Evolutionary conservation across 352 stramenopile species (phyloP).

Genomic region (Saprolegnia diclina): DNA sequence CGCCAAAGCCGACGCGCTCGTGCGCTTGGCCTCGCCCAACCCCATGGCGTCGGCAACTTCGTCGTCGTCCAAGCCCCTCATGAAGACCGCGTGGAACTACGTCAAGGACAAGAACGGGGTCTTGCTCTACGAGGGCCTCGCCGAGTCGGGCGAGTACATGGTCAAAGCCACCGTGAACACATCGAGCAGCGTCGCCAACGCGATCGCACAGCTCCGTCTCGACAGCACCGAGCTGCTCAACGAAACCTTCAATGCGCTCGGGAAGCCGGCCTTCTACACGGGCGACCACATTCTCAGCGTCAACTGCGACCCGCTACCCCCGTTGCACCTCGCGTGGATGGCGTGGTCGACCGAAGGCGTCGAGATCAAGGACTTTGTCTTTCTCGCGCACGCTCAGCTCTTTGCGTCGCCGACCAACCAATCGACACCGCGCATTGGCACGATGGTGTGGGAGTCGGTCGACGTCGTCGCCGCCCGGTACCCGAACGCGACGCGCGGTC

Average conservation of each 20-base stretch:
- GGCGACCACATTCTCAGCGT: conserved; percentile 8
- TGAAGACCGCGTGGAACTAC: conserved; percentile 12
- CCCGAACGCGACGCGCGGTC: not conserved
- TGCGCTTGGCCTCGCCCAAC: not conserved
- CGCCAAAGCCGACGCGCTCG: conserved; percentile 3
- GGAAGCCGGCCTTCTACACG: conserved; percentile 3
- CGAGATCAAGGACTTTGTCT: conserved; percentile 21
- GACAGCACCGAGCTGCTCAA: not conserved
- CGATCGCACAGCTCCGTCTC: not conserved
- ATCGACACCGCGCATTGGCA: conserved; percentile 1
- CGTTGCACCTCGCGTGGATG: conserved; percentile 5
- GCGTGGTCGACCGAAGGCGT: conserved; percentile 4
- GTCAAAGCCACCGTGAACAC: conserved; percentile 14
- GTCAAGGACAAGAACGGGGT: conserved; percentile 25
- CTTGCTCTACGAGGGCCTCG: conserved; percentile 8
- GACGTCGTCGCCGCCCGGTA: conserved; percentile 4
- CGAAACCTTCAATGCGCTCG: not conserved
- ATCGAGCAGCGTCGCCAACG: not conserved
- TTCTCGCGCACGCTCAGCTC: conserved; percentile 5
- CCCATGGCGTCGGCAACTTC: not conserved
- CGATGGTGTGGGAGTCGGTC: conserved; percentile 15
- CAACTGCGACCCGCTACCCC: not conserved
- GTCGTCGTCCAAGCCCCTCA: not conserved
- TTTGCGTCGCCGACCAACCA: not conserved
- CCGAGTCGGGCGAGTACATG: conserved; percentile 16